These are phyloP conservation scores for Suhomyces wounanorum DNA, from an alignment of 1,139 yeast genomes.

Conservation along the genomic window DNA sequence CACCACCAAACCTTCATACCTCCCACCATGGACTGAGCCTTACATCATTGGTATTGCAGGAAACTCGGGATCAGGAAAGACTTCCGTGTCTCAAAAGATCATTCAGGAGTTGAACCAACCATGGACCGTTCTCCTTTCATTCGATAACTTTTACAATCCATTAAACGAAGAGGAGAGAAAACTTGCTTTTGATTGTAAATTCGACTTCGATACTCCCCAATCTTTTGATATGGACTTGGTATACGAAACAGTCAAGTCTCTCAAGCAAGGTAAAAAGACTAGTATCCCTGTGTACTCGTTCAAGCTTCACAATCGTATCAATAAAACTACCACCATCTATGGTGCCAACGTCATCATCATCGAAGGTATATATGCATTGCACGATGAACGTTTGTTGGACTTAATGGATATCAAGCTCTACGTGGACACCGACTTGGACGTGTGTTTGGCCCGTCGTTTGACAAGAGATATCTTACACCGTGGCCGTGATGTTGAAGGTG, in stretches of 20 bases:
- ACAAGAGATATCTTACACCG: conserved; percentile 83
- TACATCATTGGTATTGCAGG: conserved; percentile 96
- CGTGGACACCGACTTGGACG: conserved; percentile 92
- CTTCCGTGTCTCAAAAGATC: conserved; percentile 84
- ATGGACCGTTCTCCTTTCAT: conserved; percentile 90
- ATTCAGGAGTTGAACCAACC: conserved; percentile 84
- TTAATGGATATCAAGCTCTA: conserved; percentile 85
- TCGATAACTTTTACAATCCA: conserved; percentile 89
- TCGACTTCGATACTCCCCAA: conserved; percentile 84
- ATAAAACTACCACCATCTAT: conserved; percentile 71
- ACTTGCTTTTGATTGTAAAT: conserved; percentile 65
- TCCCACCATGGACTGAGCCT: conserved; percentile 96
- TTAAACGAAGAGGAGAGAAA: conserved; percentile 59
- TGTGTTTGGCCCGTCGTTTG: conserved; percentile 85
- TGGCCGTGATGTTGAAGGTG: conserved; percentile 81
- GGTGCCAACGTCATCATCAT: conserved; percentile 93
- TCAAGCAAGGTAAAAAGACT: conserved; percentile 63
- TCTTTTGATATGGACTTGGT: conserved; percentile 79
- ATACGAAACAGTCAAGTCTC: conserved; percentile 58
- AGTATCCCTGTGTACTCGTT: conserved; percentile 89
- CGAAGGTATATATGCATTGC: conserved; percentile 88
- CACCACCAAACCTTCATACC: conserved; percentile 39
- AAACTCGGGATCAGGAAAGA: conserved; percentile 92
- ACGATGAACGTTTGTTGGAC: conserved; percentile 66
- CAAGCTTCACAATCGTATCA: conserved; percentile 68